Conservation (phyloP, 305 asterid species). For the Stenogyne calaminthoides region DNA sequence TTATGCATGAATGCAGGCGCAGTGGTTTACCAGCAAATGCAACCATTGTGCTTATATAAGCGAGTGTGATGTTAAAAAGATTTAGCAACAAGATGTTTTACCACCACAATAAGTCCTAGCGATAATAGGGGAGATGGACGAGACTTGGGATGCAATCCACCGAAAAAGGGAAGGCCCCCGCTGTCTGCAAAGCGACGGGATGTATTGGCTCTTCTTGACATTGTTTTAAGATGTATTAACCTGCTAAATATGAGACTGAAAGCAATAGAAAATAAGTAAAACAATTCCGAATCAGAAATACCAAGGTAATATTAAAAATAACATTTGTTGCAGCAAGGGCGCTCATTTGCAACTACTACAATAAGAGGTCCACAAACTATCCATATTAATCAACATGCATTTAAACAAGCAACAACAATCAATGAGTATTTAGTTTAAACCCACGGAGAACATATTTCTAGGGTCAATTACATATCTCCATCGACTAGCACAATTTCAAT, state of each 20-base stretch:
- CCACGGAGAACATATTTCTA: neutral
- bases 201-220: constrained; percentile 79
- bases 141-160: constrained; percentile 68
- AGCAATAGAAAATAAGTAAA: constrained; percentile 24
- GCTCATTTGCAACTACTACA: constrained; percentile 1
- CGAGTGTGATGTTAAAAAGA: constrained; percentile 12
- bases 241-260: constrained; percentile 30
- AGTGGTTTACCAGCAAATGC: constrained; percentile 1
- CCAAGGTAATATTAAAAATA: neutral
- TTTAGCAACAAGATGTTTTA: constrained; percentile 36
- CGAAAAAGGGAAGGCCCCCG: constrained; percentile 69
- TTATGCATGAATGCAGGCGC: neutral
- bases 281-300: neutral
- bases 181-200: constrained; percentile 66
- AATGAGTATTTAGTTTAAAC: constrained; percentile 2
- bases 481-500: constrained; percentile 11
- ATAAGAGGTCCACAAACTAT: constrained; percentile 10
- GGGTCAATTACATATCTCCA: neutral
- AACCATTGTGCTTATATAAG: neutral
- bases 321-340: neutral
- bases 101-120: constrained; percentile 70
- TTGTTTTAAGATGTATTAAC: constrained; percentile 35
- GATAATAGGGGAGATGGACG: constrained; percentile 79
- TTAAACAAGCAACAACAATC: neutral
- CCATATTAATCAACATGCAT: constrained; percentile 7